A percentile compares a stretch with the other conserved stretches of the same genome.
These are phyloP conservation scores for Heliocybe sulcata DNA, from an alignment of 1,284 basidiomycete species.

Conservation along the genomic window DNA sequence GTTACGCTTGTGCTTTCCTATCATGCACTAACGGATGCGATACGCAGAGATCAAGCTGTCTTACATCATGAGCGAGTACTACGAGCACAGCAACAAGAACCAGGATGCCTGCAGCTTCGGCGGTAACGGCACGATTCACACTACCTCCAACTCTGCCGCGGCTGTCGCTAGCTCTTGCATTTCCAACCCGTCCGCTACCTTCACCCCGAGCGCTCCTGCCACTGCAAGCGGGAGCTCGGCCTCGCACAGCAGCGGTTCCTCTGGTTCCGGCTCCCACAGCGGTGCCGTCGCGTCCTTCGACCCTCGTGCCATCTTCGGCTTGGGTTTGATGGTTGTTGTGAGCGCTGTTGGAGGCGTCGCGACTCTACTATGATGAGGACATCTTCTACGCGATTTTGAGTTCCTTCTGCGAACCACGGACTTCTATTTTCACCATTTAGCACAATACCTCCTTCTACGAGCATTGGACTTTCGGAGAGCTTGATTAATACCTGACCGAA, in stretches of 20 bases:
- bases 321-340: conserved; percentile 8
- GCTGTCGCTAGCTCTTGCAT: conserved; percentile 68
- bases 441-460: background rate
- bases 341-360: conserved; percentile 22
- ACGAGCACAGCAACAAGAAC: conserved; percentile 55
- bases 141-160: conserved; percentile 44
- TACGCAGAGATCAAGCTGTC: conserved; percentile 66
- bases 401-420: background rate
- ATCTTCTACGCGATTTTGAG: background rate
- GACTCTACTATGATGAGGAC: conserved; percentile 16
- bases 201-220: conserved; percentile 52
- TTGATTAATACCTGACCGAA: background rate
- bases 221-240: conserved; percentile 17
- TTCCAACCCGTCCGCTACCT: conserved; percentile 58
- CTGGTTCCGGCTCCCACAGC: conserved; percentile 15
- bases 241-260: conserved; percentile 16
- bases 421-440: background rate
- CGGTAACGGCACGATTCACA: conserved; percentile 79
- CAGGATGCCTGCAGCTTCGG: conserved; percentile 64
- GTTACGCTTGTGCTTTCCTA: conserved; percentile 9
- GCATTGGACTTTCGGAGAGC: background rate
- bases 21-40: conserved; percentile 11
- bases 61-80: conserved; percentile 80
- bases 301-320: background rate
- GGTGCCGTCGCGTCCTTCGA: conserved; percentile 10